phyloP scores from a whole-genome alignment of 768 basidiomycete genomes.

The Boletus vinaceobasis region DNA sequence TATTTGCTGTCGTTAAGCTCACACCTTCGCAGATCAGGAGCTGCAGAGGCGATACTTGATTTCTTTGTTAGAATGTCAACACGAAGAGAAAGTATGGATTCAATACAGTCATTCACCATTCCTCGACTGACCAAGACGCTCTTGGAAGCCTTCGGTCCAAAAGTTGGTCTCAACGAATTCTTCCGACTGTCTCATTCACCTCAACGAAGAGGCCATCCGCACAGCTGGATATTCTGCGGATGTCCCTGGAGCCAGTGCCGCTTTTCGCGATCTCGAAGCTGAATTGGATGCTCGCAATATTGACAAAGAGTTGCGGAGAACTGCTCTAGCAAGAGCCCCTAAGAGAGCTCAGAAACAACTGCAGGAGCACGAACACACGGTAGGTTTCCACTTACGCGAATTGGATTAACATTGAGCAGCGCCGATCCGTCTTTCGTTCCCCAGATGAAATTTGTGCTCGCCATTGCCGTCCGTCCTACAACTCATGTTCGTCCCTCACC shows the following conservation, averaged over 20 bases:
- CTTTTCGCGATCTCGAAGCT: constrained; percentile 44
- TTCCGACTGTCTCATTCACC: constrained; percentile 54
- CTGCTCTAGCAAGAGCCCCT: constrained; percentile 41
- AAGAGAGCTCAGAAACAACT: constrained; percentile 45
- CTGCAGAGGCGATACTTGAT: constrained; percentile 57
- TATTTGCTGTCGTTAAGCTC: constrained; percentile 4
- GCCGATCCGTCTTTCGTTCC: constrained; percentile 2
- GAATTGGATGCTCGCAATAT: constrained; percentile 49
- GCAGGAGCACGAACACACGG: constrained; percentile 47
- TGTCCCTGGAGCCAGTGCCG: constrained; percentile 44
- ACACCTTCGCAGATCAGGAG: constrained; percentile 44
- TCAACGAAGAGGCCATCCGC: constrained; percentile 62
- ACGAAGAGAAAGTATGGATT: constrained; percentile 72
- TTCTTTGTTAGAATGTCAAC: constrained; percentile 70
- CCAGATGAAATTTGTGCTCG: constrained; percentile 59
- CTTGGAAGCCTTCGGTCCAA: constrained; percentile 16
- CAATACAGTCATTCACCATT: constrained; percentile 7
- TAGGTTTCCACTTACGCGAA: constrained; percentile 25
- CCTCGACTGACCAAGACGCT: constrained; percentile 49
- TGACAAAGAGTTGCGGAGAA: constrained; percentile 40
- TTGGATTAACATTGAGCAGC: not conserved
- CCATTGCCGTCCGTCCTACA: constrained; percentile 54
- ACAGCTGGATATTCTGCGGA: constrained; percentile 59
- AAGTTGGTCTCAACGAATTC: constrained; percentile 41
- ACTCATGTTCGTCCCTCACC: constrained; percentile 60